Conservation (phyloP, 2,329 filamentous ascomycete species). For the Penicillium occitanis region DNA sequence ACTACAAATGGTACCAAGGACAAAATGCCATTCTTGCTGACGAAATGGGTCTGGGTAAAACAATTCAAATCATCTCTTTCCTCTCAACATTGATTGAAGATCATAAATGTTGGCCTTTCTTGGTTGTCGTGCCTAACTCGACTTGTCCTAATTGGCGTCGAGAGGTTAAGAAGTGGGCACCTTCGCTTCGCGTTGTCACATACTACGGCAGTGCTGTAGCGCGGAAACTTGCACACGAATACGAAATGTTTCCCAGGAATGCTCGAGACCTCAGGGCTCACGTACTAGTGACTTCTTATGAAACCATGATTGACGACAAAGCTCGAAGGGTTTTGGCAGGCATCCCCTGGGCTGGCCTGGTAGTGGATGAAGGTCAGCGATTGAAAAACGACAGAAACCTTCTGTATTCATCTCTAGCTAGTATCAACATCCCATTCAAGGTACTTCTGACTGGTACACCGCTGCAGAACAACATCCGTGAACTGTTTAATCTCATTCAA, state of each 20-base stretch:
- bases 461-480: conserved; percentile 78
- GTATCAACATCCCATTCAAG: conserved; percentile 77
- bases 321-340: conserved; percentile 65
- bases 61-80: conserved; percentile 84
- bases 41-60: conserved; percentile 98
- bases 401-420: conserved; percentile 71
- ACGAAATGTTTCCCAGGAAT: conserved; percentile 75
- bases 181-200: conserved; percentile 80
- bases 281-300: conserved; percentile 92
- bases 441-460: conserved; percentile 86
- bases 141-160: conserved; percentile 98
- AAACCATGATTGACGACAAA: conserved; percentile 74
- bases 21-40: conserved; percentile 91
- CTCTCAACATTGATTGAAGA: conserved; percentile 71
- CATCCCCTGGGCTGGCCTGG: conserved; percentile 80
- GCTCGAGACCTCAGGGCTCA: conserved; percentile 75
- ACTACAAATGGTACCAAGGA: conserved; percentile 79
- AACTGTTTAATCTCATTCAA: conserved; percentile 94
- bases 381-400: conserved; percentile 88
- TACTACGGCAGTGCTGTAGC: conserved; percentile 79
- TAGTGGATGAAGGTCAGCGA: conserved; percentile 93
- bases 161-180: conserved; percentile 92
- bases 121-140: conserved; percentile 90
- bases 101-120: conserved; percentile 80
- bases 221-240: conserved; percentile 72